These are phyloP conservation scores for Gaertneriomyces sp. DNA, from an alignment of 192 early-diverging fungal species.

Conservation along the genomic window DNA sequence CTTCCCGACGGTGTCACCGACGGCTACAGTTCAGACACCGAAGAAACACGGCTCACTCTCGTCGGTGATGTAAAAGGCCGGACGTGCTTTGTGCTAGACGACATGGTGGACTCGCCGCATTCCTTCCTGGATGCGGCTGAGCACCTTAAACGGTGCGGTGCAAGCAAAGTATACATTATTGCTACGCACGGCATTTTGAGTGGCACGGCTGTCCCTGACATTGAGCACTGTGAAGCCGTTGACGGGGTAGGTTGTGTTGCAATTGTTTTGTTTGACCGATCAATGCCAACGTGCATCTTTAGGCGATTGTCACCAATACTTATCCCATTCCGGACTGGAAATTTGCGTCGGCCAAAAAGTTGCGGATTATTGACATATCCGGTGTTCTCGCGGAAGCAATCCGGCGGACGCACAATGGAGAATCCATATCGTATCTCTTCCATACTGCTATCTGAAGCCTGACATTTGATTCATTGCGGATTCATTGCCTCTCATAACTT, in stretches of 20 bases:
- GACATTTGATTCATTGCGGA: too few relatives aligned
- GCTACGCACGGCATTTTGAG: constrained; percentile 94
- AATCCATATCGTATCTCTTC: constrained; percentile 90
- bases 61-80: constrained; percentile 51
- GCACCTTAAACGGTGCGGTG: constrained; percentile 78
- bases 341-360: constrained; percentile 64
- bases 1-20: constrained; percentile 7
- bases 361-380: constrained; percentile 81
- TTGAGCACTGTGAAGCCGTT: constrained; percentile 75
- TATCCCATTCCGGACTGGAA: constrained; percentile 78
- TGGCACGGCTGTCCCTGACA: constrained; percentile 77
- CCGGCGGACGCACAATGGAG: constrained; percentile 88
- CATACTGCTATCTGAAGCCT: constrained; percentile 17
- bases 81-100: constrained; percentile 67
- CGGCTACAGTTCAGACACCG: constrained; percentile 1
- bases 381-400: constrained; percentile 92
- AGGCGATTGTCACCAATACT: constrained; percentile 85
- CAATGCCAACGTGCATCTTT: not conserved
- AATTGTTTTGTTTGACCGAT: constrained; percentile 6
- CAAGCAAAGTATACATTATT: constrained; percentile 84
- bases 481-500: too few relatives aligned
- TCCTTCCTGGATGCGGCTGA: constrained; percentile 92
- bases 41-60: constrained; percentile 51
- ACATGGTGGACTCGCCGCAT: constrained; percentile 86
- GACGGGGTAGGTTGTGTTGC: constrained; percentile 52